These are phyloP conservation scores for Astragalus membranaceus DNA, from an alignment of 306 rosid species.

Conservation along the genomic window DNA sequence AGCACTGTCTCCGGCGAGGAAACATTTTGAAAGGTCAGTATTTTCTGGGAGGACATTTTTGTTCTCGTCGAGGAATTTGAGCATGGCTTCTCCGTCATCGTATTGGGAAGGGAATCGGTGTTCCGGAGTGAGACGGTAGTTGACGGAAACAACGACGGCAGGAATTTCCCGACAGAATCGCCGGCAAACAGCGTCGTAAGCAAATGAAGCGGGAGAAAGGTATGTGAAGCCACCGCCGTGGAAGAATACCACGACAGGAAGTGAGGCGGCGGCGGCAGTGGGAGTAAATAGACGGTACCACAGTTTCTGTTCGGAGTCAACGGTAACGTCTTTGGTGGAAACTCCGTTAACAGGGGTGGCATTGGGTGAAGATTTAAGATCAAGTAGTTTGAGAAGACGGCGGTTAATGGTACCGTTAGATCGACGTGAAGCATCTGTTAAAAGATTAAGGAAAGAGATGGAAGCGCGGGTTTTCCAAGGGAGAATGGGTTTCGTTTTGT, in stretches of 20 bases:
- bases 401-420: conserved; percentile 62
- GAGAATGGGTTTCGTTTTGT: conserved; percentile 16
- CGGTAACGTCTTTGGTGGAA: conserved; percentile 40
- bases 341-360: conserved; percentile 42
- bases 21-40: conserved; percentile 48
- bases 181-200: conserved; percentile 48
- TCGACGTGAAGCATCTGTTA: conserved; percentile 33
- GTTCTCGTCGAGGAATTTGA: conserved; percentile 33
- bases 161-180: conserved; percentile 31
- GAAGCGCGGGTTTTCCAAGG: conserved; percentile 52
- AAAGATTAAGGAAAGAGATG: background rate
- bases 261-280: background rate
- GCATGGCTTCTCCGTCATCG: conserved; percentile 65
- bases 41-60: conserved; percentile 22
- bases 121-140: conserved; percentile 73
- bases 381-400: conserved; percentile 43
- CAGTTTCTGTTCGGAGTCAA: conserved; percentile 39
- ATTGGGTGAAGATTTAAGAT: conserved; percentile 22
- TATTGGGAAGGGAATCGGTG: conserved; percentile 54
- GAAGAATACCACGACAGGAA: conserved; percentile 23
- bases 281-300: conserved; percentile 61
- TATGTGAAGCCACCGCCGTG: conserved; percentile 54
- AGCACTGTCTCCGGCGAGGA: conserved; percentile 76
- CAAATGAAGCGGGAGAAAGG: conserved; percentile 30
- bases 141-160: conserved; percentile 52